Evolutionary conservation across 129 eudicot species (phyloP).

Genomic region (Helichrysum umbraculigerum): DNA sequence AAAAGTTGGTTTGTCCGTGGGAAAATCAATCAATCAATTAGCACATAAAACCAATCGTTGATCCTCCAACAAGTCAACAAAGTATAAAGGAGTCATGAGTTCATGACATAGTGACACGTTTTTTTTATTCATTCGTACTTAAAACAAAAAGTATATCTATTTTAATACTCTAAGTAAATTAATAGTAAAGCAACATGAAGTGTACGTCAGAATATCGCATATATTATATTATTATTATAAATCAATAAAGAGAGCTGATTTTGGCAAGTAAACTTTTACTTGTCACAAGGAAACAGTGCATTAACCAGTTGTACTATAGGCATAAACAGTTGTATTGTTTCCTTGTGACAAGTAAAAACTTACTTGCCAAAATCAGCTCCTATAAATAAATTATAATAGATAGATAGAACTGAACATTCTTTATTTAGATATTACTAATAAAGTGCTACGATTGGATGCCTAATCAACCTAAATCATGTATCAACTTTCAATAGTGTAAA

Average conservation of each 20-base stretch:
- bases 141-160: neutral
- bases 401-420: neutral
- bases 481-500: neutral
- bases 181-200: too few species aligned
- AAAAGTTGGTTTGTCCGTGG: constrained; percentile 17
- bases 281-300: too few species aligned
- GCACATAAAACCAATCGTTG: too few species aligned
- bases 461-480: neutral
- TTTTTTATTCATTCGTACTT: constrained; percentile 15
- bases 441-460: neutral
- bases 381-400: too few species aligned
- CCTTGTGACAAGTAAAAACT: too few species aligned
- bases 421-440: neutral
- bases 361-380: too few species aligned
- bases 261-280: too few species aligned
- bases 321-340: too few species aligned
- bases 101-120: constrained; percentile 26
- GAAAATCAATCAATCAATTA: constrained; percentile 14
- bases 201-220: neutral
- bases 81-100: neutral
- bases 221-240: too few species aligned
- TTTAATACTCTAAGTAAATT: neutral
- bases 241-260: too few species aligned
- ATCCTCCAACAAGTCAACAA: constrained; percentile 19
- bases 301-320: too few species aligned